Evolutionary conservation across 768 basidiomycete genomes (phyloP), one percentile per base, ranked within the genome.

Genomic region (Pleurotus citrinopileatus): DNA sequence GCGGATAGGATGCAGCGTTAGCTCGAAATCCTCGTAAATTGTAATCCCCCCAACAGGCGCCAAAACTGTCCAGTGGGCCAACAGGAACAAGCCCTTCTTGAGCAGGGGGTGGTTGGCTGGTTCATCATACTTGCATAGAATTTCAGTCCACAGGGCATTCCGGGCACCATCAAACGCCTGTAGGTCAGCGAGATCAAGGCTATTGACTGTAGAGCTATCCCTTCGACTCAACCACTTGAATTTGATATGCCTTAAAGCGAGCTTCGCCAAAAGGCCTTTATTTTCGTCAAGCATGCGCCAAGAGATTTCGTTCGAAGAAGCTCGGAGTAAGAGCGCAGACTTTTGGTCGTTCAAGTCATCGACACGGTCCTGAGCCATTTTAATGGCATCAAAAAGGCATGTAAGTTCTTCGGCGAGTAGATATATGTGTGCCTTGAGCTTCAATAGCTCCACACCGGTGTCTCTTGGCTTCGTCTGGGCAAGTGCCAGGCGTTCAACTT

Each of bases 21-120:
- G 71, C 58, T 89, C 83, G 60, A 97, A 91, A 25, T 79, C 75
- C 65, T 93, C 86, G 66, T 93, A 87, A 58, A 97, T 91, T 1
- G 87, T 82, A 59, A 98, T 97, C 10, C 95, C 95, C 17, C 94
- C 95, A 20, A 98, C 94, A 13, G 94, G 91, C 1, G 93, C 82
- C n/a, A 93, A 73, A 22, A 90, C 80, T 3, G 78, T 83, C 94
- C 94, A 96, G 53, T 84, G 81, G 2, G 86, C 87, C 1, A 84
- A 73, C 17, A 87, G 74, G 67, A 96, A 94, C 20, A 92, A 67
- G 13, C 86, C 83, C 55, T 77, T 76, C 87, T 89, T 91, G 54
- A 81, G 72, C 48, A 90, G 76, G 2, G 86, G 83, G 63, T 91
- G 89, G 59, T 77, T 84, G 7, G 78, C 72, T 22, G 85, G 81